A percentile compares a stretch with the other conserved stretches of the same genome.
Conservation (phyloP, 345 rosid species). For the Salix brachista region DNA sequence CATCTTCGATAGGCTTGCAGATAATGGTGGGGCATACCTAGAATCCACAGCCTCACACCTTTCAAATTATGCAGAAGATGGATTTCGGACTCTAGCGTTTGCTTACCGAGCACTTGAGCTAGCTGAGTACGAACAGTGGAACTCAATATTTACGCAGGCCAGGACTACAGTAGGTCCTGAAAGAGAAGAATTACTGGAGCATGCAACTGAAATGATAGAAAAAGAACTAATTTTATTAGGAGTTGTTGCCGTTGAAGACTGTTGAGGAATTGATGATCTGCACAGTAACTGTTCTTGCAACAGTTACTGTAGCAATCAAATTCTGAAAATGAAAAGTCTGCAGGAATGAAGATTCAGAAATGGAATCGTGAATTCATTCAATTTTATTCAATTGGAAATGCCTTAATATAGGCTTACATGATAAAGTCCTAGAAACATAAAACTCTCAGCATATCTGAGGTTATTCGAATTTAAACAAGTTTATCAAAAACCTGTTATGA, state of each 20-base stretch:
- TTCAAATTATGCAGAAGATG: constrained; percentile 61
- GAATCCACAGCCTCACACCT: constrained; percentile 51
- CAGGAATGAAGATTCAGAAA: no score
- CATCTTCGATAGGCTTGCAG: constrained; percentile 62
- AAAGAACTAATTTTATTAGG: constrained; percentile 64
- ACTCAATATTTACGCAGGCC: constrained; percentile 46
- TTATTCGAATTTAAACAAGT: no score
- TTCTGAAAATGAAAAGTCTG: no score
- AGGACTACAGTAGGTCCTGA: constrained; percentile 62
- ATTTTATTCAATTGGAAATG: no score
- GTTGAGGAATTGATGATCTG: no score
- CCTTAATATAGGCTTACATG: no score
- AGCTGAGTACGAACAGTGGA: constrained; percentile 54
- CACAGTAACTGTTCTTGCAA: no score
- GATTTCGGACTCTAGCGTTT: constrained; percentile 73
- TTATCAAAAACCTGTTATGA: no score
- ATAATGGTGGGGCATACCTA: constrained; percentile 47
- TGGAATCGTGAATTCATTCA: no score
- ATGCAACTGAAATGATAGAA: constrained; percentile 65
- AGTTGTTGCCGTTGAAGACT: constrained; percentile 74
- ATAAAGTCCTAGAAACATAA: no score
- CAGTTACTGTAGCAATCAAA: no score
- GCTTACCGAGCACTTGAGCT: constrained; percentile 47
- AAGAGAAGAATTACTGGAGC: constrained; percentile 62
- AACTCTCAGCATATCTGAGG: no score